phyloP scores from a whole-genome alignment of 305 asterid species.

The Fraxinus dipetala region DNA sequence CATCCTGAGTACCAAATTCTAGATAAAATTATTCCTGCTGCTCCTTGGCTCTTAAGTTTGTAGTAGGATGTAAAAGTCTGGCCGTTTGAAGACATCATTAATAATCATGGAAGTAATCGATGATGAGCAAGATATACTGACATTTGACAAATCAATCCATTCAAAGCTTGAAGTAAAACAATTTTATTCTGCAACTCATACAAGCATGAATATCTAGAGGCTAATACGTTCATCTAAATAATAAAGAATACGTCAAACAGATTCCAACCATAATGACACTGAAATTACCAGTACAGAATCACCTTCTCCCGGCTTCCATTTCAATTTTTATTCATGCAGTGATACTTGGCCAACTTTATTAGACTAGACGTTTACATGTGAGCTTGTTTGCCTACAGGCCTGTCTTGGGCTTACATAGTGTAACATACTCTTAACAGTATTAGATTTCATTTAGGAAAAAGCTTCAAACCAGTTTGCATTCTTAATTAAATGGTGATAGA shows the following conservation, averaged over 20 bases:
- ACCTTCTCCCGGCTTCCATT: not conserved
- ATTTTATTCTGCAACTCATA: not conserved
- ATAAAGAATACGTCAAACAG: not conserved
- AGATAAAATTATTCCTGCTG: not conserved
- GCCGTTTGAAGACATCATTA: not conserved
- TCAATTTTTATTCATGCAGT: not conserved
- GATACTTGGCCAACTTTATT: not conserved
- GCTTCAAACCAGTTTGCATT: not conserved
- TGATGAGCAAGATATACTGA: not conserved
- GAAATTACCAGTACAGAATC: not conserved
- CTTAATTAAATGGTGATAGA: not conserved
- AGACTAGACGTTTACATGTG: not conserved
- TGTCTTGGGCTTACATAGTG: not conserved
- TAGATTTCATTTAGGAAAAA: not conserved
- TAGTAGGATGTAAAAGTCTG: not conserved
- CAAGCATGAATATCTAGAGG: not conserved
- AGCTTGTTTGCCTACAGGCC: not conserved
- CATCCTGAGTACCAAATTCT: not conserved
- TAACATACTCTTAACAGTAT: not conserved
- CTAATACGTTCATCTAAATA: not conserved
- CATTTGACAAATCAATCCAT: not conserved
- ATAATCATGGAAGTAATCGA: not conserved
- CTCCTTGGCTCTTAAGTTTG: not conserved
- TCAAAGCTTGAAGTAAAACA: not conserved
- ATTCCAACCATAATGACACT: not conserved